Evolutionary conservation across 73 alveolate genomes (phyloP), one percentile per base, ranked within the genome.

Genomic region (Diophrys sp.): DNA sequence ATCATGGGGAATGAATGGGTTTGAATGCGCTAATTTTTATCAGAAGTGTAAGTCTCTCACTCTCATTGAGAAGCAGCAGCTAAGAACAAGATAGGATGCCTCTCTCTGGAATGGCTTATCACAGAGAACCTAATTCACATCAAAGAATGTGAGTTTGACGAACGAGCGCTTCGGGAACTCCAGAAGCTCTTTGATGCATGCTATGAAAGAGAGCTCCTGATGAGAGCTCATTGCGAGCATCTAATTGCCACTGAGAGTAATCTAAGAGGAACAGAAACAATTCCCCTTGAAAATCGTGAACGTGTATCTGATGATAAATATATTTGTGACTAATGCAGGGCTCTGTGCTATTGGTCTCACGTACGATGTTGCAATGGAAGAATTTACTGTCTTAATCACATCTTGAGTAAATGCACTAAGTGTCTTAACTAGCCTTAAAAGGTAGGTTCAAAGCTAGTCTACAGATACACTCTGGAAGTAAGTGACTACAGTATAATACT

Each of bases 1-100:
- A 24, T 54, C 89, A 66, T 92, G 97, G 97, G 33, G 87, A 11
- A 83, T 80, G 67, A 69, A 75, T 44, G 91, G 80, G 29, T 0
- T 33, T 33, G 71, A 83, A 29, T 73, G 91, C 77, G 34, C 76
- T n/a, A 77, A 75, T 26, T 31, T 75, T 27, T 83, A 83, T 56
- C 28, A 84, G 25, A 75, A 53, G 29, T 68, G 75, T 68, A 24
- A 68, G 54, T 14, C 5, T 5, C 1, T 5, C 31, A 23, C 24
- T 68, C 2, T 24, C 5, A 18, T 2, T 18, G 25, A 44, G 18
- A 44, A 44, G 18, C 18, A 44, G 62, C 5, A 80, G 24, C 87
- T 0, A 69, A 87, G 54, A 86, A 86, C 44, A 79, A 80, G 53
- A 74, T 86, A n/a, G 88, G 88, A 5, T 84, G 73, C 1, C 74